phyloP scores from a whole-genome alignment of 148 eudicot species.

The Nyssa sinensis region DNA sequence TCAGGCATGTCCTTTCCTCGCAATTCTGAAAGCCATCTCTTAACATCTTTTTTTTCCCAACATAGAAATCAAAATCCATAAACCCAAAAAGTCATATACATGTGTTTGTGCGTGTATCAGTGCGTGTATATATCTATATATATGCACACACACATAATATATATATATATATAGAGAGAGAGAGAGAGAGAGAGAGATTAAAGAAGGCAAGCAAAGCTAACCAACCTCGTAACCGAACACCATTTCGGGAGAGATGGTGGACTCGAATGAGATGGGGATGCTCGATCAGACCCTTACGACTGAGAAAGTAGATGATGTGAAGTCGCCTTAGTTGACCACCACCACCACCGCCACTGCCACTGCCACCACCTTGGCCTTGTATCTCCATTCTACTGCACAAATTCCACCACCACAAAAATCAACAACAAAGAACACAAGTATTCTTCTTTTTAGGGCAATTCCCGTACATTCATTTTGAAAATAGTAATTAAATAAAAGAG shows the following conservation, averaged over 20 bases:
- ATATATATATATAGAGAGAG: neutral
- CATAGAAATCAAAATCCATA: neutral
- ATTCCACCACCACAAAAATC: neutral
- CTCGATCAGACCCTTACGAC: constrained; percentile 48
- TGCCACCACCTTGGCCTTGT: constrained; percentile 12
- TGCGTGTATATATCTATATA: neutral
- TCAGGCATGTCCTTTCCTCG: constrained; percentile 61
- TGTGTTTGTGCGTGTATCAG: neutral
- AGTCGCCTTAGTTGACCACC: constrained; percentile 43
- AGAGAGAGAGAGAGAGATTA: too few relatives aligned
- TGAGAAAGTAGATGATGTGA: constrained; percentile 53
- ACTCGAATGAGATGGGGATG: constrained; percentile 61
- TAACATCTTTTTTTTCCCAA: constrained; percentile 33
- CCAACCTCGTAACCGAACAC: constrained; percentile 44
- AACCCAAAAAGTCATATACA: neutral
- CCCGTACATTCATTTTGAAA: neutral
- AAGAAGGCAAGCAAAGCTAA: too few relatives aligned
- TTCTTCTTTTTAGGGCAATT: constrained; percentile 25
- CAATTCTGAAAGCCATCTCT: constrained; percentile 59
- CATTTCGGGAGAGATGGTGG: constrained; percentile 49
- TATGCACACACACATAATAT: neutral
- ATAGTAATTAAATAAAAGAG: neutral
- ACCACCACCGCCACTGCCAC: constrained; percentile 2
- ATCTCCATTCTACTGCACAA: constrained; percentile 37
- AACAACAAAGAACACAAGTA: constrained; percentile 17